A percentile compares a stretch with the other conserved stretches of the same genome.
These are phyloP conservation scores for Cryptococcus sp. DNA, from an alignment of 1,284 basidiomycete species.

Conservation along the genomic window DNA sequence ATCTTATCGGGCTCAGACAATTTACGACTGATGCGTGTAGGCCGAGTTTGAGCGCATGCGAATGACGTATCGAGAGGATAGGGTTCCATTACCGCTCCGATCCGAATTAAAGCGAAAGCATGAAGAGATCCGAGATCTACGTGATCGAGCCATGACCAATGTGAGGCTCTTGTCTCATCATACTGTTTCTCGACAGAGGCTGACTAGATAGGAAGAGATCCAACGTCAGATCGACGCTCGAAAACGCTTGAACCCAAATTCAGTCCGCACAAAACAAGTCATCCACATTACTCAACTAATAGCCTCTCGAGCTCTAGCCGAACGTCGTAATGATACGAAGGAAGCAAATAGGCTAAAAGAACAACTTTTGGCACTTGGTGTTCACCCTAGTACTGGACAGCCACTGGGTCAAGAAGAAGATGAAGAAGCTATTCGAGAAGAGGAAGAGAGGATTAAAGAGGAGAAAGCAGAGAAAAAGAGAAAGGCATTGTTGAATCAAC, in stretches of 20 bases:
- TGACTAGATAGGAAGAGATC: slow-evolving; percentile 54
- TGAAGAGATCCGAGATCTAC: slow-evolving; percentile 58
- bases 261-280: slow-evolving; percentile 57
- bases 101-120: slow-evolving; percentile 62
- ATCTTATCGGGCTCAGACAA: background rate
- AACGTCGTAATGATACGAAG: slow-evolving; percentile 61
- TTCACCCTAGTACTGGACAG: slow-evolving; percentile 37
- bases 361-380: slow-evolving; percentile 59
- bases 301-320: slow-evolving; percentile 61
- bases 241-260: slow-evolving; percentile 27
- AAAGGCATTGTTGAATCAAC: slow-evolving; percentile 71
- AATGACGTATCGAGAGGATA: slow-evolving; percentile 55
- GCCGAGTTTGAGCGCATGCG: slow-evolving; percentile 66
- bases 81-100: slow-evolving; percentile 62
- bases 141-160: slow-evolving; percentile 66
- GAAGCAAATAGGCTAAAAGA: slow-evolving; percentile 61
- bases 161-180: slow-evolving; percentile 54
- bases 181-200: background rate
- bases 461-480: slow-evolving; percentile 77
- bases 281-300: slow-evolving; percentile 51
- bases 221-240: slow-evolving; percentile 59
- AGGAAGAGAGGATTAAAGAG: slow-evolving; percentile 64
- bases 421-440: slow-evolving; percentile 70
- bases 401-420: slow-evolving; percentile 74
- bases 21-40: slow-evolving; percentile 48